Evolutionary conservation across 2,329 filamentous ascomycete species (phyloP).

Genomic region (Periconia sp.): DNA sequence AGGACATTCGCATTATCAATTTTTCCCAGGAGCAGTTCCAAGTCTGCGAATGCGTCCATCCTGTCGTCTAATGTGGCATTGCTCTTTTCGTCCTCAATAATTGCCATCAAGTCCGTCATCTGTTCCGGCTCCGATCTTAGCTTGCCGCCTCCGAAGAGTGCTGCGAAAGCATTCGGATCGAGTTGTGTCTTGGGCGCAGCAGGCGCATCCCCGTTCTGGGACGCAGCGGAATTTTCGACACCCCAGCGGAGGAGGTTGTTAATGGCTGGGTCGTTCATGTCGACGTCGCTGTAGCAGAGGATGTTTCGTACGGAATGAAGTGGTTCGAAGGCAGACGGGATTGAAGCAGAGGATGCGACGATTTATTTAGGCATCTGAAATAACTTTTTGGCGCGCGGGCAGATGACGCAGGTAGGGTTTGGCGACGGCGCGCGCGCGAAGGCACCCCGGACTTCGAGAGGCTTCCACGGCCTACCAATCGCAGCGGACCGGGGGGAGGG

Average conservation of each 20-base stretch:
- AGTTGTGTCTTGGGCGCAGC: constrained; percentile 54
- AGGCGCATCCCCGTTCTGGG: constrained; percentile 35
- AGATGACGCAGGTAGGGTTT: constrained; percentile 21
- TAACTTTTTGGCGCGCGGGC: constrained; percentile 9
- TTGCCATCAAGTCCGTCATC: constrained; percentile 84
- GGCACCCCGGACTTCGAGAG: constrained; percentile 19
- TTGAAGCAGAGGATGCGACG: constrained; percentile 10
- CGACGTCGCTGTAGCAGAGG: constrained; percentile 3
- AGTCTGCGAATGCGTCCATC: constrained; percentile 31
- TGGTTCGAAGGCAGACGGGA: not conserved
- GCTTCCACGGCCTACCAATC: constrained; percentile 20
- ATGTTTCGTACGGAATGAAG: not conserved
- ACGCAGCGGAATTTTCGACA: constrained; percentile 65
- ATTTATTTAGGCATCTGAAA: constrained; percentile 21
- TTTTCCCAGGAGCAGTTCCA: constrained; percentile 33
- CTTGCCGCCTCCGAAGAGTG: constrained; percentile 72
- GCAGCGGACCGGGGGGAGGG: too few relatives aligned
- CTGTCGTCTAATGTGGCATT: constrained; percentile 63
- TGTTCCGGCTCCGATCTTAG: constrained; percentile 92
- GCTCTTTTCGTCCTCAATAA: constrained; percentile 62
- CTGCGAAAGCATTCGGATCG: constrained; percentile 72
- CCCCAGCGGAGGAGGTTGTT: constrained; percentile 84
- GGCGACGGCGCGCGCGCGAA: constrained; percentile 15
- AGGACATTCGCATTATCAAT: constrained; percentile 98
- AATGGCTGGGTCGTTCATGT: constrained; percentile 66